Percentiles rank a stretch among this genome's conserved stretches.
Evolutionary conservation across 768 basidiomycete genomes (phyloP).

Genomic region (Filobasidium floriforme): DNA sequence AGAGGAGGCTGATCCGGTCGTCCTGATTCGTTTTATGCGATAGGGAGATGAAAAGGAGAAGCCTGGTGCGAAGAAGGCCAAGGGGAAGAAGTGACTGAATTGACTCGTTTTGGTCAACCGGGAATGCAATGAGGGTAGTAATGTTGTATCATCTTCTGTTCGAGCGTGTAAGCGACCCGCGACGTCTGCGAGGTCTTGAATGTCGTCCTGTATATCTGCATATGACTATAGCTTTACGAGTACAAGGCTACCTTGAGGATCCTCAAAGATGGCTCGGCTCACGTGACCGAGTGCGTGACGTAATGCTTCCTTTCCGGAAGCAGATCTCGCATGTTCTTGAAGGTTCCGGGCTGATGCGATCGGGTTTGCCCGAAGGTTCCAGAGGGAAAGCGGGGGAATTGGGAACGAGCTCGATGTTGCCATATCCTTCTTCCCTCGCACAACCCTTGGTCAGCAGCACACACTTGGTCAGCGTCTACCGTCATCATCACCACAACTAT

Average conservation of each 20-base stretch:
- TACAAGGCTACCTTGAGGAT: no score
- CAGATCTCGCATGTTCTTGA: background rate
- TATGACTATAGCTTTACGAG: no score
- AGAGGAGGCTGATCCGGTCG: background rate
- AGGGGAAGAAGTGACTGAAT: constrained; percentile 32
- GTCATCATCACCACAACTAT: background rate
- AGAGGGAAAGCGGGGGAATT: no score
- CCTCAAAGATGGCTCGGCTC: no score
- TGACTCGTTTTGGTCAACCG: background rate
- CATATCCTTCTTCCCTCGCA: background rate
- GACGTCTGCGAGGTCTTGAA: no score
- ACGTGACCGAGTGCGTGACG: no score
- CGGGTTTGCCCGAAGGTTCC: background rate
- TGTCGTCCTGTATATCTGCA: no score
- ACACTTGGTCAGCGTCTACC: background rate
- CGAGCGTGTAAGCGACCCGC: no score
- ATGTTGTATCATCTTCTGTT: no score
- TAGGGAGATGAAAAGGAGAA: constrained; percentile 42
- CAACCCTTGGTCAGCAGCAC: background rate
- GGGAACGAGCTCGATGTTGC: background rate
- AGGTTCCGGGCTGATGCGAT: constrained; percentile 1
- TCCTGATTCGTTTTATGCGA: background rate
- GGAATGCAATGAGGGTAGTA: no score
- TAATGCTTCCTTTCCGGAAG: no score
- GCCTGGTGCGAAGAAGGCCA: constrained; percentile 44